Evolutionary conservation across 2,329 filamentous ascomycete species (phyloP).

Genomic region (Aspergillus glaucus): DNA sequence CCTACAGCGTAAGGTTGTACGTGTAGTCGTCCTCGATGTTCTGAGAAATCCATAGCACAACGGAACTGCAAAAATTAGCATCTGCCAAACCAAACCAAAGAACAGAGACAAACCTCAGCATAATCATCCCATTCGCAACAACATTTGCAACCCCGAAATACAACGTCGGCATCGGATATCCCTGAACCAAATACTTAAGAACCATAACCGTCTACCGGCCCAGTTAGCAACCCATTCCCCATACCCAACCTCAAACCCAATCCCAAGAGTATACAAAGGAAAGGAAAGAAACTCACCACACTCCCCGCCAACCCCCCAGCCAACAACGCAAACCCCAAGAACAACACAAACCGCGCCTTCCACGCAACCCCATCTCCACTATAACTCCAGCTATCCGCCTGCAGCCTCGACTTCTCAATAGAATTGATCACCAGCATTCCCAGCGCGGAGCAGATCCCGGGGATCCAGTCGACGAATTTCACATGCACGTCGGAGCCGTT

Average conservation of each 20-base stretch:
- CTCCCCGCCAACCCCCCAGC: constrained; percentile 62
- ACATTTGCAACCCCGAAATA: constrained; percentile 65
- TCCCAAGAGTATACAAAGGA: constrained; percentile 1
- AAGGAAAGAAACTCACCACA: constrained; percentile 42
- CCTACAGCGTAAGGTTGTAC: constrained; percentile 58
- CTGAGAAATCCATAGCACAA: constrained; percentile 63
- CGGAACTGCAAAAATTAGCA: constrained; percentile 43
- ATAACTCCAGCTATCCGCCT: constrained; percentile 60
- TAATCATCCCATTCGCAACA: constrained; percentile 58
- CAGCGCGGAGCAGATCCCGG: constrained; percentile 61
- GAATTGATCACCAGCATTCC: constrained; percentile 69
- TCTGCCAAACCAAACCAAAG: constrained; percentile 2
- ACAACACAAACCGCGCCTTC: constrained; percentile 63
- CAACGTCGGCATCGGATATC: constrained; percentile 55
- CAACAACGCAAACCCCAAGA: constrained; percentile 63
- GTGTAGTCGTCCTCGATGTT: constrained; percentile 70
- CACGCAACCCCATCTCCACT: constrained; percentile 61
- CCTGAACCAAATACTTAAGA: constrained; percentile 59
- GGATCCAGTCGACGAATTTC: constrained; percentile 67
- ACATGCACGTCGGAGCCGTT: constrained; percentile 59
- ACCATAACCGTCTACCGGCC: constrained; percentile 54
- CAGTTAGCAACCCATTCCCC: constrained; percentile 4
- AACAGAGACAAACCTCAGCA: constrained; percentile 50
- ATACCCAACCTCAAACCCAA: not conserved
- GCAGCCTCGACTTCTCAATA: constrained; percentile 61